Percentiles rank a stretch among this genome's conserved stretches.
Evolutionary conservation across 164 flowering plant genomes (phyloP).

Genomic region (Dillenia turbinata): DNA sequence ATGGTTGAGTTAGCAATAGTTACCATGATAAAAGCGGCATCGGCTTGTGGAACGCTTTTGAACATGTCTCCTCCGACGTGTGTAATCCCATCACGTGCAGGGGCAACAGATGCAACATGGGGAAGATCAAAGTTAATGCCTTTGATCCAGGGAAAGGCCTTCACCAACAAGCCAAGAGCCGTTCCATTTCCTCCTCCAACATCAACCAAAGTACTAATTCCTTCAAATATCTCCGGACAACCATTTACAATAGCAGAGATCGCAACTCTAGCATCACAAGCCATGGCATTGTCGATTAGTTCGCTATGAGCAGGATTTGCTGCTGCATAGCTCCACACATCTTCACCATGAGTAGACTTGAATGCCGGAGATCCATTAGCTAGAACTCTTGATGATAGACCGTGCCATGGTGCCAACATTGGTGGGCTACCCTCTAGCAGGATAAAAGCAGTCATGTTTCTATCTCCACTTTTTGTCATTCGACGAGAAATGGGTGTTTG

Average conservation of each 20-base stretch:
- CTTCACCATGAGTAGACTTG: slow-evolving; percentile 31
- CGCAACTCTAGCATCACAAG: slow-evolving; percentile 33
- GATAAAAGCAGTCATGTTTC: slow-evolving; percentile 37
- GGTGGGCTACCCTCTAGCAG: slow-evolving; percentile 36
- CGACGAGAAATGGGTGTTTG: slow-evolving; percentile 48
- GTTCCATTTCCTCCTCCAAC: slow-evolving; percentile 60
- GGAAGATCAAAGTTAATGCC: slow-evolving; percentile 69
- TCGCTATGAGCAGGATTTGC: slow-evolving; percentile 29
- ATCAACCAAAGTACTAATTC: slow-evolving; percentile 34
- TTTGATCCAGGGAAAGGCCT: slow-evolving; percentile 47
- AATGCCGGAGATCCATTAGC: slow-evolving; percentile 17
- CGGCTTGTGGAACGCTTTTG: slow-evolving; percentile 36
- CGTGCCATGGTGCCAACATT: slow-evolving; percentile 53
- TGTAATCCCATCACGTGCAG: slow-evolving; percentile 21
- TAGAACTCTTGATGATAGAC: slow-evolving; percentile 21
- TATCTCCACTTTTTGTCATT: slow-evolving; percentile 18
- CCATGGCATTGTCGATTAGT: slow-evolving; percentile 51
- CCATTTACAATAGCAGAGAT: slow-evolving; percentile 20
- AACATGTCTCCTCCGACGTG: slow-evolving; percentile 64
- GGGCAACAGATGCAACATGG: slow-evolving; percentile 40
- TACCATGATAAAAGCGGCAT: slow-evolving; percentile 53
- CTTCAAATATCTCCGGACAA: slow-evolving; percentile 39
- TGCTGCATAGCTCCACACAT: slow-evolving; percentile 39
- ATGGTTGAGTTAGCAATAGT: neutral
- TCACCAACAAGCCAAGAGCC: slow-evolving; percentile 22